Evolutionary conservation across 345 rosid genomes (phyloP), one percentile per base, ranked within the genome.

Genomic region (Rhodamnia argentea): DNA sequence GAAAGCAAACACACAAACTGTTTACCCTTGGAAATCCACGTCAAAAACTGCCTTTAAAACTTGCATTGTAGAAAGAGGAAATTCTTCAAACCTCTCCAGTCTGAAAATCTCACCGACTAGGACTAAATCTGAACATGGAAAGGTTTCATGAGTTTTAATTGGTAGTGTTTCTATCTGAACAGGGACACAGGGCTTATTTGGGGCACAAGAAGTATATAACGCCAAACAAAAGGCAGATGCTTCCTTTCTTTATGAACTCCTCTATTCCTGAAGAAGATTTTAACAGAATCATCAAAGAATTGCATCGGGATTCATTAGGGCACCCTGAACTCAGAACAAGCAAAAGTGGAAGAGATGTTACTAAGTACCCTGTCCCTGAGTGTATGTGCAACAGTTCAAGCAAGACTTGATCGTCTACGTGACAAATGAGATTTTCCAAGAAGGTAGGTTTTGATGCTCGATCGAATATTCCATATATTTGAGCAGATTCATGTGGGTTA

Each of bases 161-260:
- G 47, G 84, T 53, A 4, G 10, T 32, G 18, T 50, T 54, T 29
- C 5, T 54, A 27, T 83, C 24, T 32, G 32, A 89, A 23, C 97
- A 95, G 98, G 96, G 99, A 85, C 91, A 95, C 50, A 83, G 84
- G 84, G 84, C 84, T 29, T 83, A 83, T 52, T 54, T 42, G 44
- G 84, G 84, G 60, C 84, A 83, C 84, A 97, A 93, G 91, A 96
- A 97, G 92, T 93, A 92, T 44, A 92, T 96, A 51, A 96, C 98
- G 52, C 97, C 99, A 42, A 97, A 95, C 94, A 95, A 97, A 91
- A 91, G 97, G 76, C 99, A 96, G 14, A 95, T 96, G 98, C 98
- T 97, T 4, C 98, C 94, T 50, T 94, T 93, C 87, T 95, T 97
- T 86, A 89, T 94, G 59, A 92, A 92, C 88, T 88, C 92, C 44